Base-by-base conservation (phyloP, 768 basidiomycete species). In the Tylopilus felleus region DNA sequence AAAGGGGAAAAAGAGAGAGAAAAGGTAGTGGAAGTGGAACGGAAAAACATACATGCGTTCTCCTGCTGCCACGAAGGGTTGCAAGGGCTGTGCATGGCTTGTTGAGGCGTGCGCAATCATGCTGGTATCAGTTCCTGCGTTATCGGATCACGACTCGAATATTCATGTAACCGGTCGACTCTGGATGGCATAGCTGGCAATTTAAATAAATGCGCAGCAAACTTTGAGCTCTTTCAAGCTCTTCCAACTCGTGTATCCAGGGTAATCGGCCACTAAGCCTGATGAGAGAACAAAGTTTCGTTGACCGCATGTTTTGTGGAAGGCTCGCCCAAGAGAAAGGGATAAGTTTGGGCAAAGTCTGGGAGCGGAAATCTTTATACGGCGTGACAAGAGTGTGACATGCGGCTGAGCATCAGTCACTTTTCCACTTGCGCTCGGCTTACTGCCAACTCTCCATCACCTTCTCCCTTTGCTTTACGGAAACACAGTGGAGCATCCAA, bases 311-410 rank as follows among this genome's bases (percentile, higher is more conserved):
- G 5, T 29, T 29, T 29, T n/a, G n/a, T n/a, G n/a, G n/a, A n/a
- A n/a, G n/a, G n/a, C n/a, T n/a, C n/a, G n/a, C n/a, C n/a, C n/a
- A n/a, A n/a, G n/a, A n/a, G n/a, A n/a, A n/a, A n/a, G n/a, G n/a
- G n/a, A n/a, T n/a, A n/a, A n/a, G n/a, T n/a, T n/a, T n/a, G n/a
- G n/a, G n/a, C n/a, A n/a, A n/a, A n/a, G n/a, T n/a, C n/a, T 27
- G 33, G 33, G 5, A 14, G 16, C 3, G 4, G 33, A 3, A 35
- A 33, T 4, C 10, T 33, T 10, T 33, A 12, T 35, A 17, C 21
- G n/a, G 45, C 41, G 62, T 63, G 62, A 62, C 61, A 48, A 8
- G 41, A 16, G 16, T 19, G 47, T 58, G 48, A 58, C 53, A 33
- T 22, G 38, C 7, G 25, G 22, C 14, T 29, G 29, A 13, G 19